Evolutionary conservation across 164 flowering plant species (phyloP).

Genomic region (Euptelea pleiosperma): DNA sequence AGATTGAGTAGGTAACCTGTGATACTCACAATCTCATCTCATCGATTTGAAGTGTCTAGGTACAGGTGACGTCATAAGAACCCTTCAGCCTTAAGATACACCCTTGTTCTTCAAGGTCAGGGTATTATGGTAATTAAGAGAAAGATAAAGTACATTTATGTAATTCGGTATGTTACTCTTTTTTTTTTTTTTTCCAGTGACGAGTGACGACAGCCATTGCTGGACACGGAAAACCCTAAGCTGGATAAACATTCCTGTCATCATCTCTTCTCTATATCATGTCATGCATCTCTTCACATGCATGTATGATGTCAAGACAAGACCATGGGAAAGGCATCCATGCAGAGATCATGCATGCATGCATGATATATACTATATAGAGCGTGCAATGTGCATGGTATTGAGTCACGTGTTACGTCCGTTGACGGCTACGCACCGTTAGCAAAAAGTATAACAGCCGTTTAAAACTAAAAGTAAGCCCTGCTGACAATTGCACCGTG

Average conservation of each 20-base stretch:
- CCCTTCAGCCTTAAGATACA: too few relatives aligned
- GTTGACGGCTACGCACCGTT: conserved; percentile 1
- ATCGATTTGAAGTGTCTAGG: too few relatives aligned
- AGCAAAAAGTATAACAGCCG: too few relatives aligned
- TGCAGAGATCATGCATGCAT: background rate
- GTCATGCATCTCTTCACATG: background rate
- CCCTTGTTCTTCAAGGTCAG: too few relatives aligned
- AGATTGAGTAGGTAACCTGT: too few relatives aligned
- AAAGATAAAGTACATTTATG: background rate
- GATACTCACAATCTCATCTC: too few relatives aligned
- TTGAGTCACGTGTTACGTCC: conserved; percentile 6
- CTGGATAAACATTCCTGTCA: background rate
- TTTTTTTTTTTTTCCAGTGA: too few relatives aligned
- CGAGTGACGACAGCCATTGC: too few relatives aligned
- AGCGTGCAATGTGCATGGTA: background rate
- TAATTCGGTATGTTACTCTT: too few relatives aligned
- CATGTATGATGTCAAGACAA: background rate
- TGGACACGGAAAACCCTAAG: background rate
- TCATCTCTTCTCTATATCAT: background rate
- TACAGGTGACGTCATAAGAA: too few relatives aligned
- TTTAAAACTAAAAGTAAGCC: too few relatives aligned
- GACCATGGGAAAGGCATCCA: background rate
- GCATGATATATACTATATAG: background rate
- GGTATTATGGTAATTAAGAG: background rate
- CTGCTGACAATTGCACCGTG: too few relatives aligned